These are phyloP conservation scores for Hibiscus syriacus DNA, from an alignment of 345 rosid genomes.

Conservation along the genomic window DNA sequence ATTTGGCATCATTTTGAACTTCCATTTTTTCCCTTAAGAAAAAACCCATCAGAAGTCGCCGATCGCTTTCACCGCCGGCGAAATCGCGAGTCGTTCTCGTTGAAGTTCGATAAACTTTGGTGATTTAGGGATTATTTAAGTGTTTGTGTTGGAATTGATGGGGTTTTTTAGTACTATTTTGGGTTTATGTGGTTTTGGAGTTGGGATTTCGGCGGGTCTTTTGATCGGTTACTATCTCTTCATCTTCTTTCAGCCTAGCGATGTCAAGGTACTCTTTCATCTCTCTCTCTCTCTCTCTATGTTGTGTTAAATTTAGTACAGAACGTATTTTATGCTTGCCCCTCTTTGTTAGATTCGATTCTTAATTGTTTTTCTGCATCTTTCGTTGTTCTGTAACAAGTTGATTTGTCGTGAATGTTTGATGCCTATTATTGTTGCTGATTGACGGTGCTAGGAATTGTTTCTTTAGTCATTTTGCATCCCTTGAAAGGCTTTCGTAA, in stretches of 20 bases:
- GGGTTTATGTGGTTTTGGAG: conserved; percentile 83
- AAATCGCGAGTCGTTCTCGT: no score
- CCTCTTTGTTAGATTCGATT: not conserved
- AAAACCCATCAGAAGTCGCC: no score
- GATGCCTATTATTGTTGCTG: not conserved
- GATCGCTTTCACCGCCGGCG: no score
- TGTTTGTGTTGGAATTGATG: conserved; percentile 29
- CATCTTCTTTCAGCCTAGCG: conserved; percentile 66
- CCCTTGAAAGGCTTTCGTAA: not conserved
- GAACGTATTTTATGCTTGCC: not conserved
- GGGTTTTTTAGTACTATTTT: conserved; percentile 62
- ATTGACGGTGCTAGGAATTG: not conserved
- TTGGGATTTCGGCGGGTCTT: conserved; percentile 74
- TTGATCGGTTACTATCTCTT: conserved; percentile 66
- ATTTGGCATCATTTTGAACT: conserved; percentile 56
- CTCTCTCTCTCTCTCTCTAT: not conserved
- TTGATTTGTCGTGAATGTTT: not conserved
- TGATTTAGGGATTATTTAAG: not conserved
- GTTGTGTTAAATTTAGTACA: not conserved
- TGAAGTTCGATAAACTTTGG: no score
- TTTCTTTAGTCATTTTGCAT: not conserved
- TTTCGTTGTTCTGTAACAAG: not conserved
- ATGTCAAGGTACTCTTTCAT: conserved; percentile 51
- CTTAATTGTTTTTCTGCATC: not conserved
- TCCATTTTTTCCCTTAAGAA: conserved; percentile 26